Evolutionary conservation across 139 green algal genomes (phyloP).

Genomic region (Coccomyxa sp.): DNA sequence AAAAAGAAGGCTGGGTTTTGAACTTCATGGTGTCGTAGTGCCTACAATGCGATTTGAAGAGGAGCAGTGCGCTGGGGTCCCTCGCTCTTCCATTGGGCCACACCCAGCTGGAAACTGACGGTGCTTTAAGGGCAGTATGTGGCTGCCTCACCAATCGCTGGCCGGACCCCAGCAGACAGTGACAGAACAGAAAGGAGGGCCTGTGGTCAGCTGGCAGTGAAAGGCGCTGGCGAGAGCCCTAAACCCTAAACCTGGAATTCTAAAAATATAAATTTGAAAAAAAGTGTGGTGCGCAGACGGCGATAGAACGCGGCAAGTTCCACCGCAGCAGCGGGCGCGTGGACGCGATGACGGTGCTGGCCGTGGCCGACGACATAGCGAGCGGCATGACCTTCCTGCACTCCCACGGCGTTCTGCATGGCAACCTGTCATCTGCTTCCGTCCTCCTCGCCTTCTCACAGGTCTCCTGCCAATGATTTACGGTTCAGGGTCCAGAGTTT

Average conservation of each 20-base stretch:
- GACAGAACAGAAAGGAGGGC: too few species aligned
- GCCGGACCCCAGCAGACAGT: not conserved
- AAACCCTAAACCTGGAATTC: not conserved
- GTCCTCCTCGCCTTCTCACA: slow-evolving; percentile 23
- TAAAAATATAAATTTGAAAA: not conserved
- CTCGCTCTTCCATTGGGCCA: too few species aligned
- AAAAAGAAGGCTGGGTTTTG: too few species aligned
- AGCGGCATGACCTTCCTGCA: slow-evolving; percentile 36
- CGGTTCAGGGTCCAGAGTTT: too few species aligned
- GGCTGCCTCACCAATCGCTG: not conserved
- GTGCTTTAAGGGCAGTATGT: too few species aligned
- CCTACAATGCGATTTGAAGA: too few species aligned
- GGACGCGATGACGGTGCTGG: not conserved
- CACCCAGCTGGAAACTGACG: too few species aligned
- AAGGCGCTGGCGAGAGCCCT: not conserved
- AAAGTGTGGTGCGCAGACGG: not conserved
- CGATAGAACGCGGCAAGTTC: not conserved
- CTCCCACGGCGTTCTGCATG: slow-evolving; percentile 28
- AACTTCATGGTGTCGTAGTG: too few species aligned
- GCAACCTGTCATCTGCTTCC: slow-evolving; percentile 47
- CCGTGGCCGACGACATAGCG: slow-evolving; percentile 27
- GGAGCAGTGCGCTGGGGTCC: too few species aligned
- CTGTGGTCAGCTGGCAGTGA: too few species aligned
- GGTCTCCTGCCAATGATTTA: not conserved
- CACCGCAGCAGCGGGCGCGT: not conserved